Conservation (phyloP, 768 basidiomycete species). For the Boletus rufocinnamomeus region DNA sequence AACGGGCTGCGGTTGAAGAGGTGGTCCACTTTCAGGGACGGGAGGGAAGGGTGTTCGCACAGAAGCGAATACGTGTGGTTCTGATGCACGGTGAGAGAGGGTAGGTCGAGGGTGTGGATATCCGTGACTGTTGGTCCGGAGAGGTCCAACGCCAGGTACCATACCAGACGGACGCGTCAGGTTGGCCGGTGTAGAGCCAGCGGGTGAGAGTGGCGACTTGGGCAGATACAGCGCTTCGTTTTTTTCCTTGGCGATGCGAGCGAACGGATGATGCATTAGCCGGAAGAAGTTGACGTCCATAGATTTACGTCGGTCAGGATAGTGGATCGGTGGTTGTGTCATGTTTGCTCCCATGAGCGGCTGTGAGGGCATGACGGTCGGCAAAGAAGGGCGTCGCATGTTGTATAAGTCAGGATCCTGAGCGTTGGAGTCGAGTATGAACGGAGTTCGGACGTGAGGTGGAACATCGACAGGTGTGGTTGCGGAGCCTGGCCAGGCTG, state of each 20-base stretch:
- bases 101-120: constrained; percentile 41
- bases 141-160: constrained; percentile 38
- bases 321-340: constrained; percentile 36
- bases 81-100: constrained; percentile 34
- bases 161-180: constrained; percentile 38
- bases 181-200: constrained; percentile 35
- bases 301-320: constrained; percentile 41
- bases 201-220: constrained; percentile 36
- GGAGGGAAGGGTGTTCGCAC: constrained; percentile 41
- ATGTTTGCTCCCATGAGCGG: constrained; percentile 29
- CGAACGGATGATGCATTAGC: constrained; percentile 49
- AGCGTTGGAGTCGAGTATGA: constrained; percentile 20
- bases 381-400: constrained; percentile 57
- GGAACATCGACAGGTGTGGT: constrained; percentile 29
- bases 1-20: constrained; percentile 12
- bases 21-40: constrained; percentile 27
- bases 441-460: constrained; percentile 28
- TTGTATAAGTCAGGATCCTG: constrained; percentile 38
- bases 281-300: constrained; percentile 49
- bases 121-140: constrained; percentile 48
- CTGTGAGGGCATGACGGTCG: constrained; percentile 38
- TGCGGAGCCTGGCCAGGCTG: constrained; percentile 39
- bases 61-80: constrained; percentile 38
- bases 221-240: constrained; percentile 37
- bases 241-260: constrained; percentile 36